A percentile compares a stretch with the other conserved stretches of the same genome.
These are phyloP conservation scores for Dryadomyces sulphureus DNA, from an alignment of 2,329 filamentous ascomycete species.

Conservation along the genomic window DNA sequence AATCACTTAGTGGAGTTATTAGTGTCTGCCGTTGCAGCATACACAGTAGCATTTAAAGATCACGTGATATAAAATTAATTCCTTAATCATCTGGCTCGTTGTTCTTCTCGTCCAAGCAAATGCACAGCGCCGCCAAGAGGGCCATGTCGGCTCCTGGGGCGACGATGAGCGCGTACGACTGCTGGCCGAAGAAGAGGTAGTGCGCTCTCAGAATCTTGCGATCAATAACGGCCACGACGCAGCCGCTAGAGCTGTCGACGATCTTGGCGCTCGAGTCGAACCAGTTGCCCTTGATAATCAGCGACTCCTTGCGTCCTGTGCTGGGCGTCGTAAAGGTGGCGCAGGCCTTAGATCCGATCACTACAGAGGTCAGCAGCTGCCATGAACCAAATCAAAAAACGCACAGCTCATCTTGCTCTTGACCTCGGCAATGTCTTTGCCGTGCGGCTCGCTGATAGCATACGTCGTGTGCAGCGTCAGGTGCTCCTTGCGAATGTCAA, in stretches of 20 bases:
- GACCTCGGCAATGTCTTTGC: constrained; percentile 36
- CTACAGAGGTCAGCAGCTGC: constrained; percentile 18
- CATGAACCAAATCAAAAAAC: no score
- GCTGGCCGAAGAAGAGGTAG: constrained; percentile 43
- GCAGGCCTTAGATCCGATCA: constrained; percentile 37
- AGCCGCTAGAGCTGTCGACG: constrained; percentile 30
- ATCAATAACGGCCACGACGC: constrained; percentile 41
- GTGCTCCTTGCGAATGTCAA: constrained; percentile 40
- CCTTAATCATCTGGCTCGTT: constrained; percentile 21
- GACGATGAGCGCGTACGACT: constrained; percentile 50
- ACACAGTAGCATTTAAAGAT: no score
- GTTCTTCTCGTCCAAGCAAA: constrained; percentile 53
- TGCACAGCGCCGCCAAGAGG: constrained; percentile 50
- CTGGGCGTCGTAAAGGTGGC: constrained; percentile 38
- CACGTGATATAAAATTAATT: no score
- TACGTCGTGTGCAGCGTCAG: constrained; percentile 36
- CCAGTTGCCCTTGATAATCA: constrained; percentile 48
- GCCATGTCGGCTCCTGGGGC: constrained; percentile 52
- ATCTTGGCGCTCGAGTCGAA: constrained; percentile 44
- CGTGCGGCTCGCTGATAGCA: constrained; percentile 28
- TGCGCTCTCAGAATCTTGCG: constrained; percentile 42
- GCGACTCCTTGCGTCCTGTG: constrained; percentile 26
- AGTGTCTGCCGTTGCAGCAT: no score
- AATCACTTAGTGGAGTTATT: no score
- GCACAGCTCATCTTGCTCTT: constrained; percentile 38